These are phyloP conservation scores for Acidiella bohemica DNA, from an alignment of 495 filamentous ascomycete species.

Conservation along the genomic window DNA sequence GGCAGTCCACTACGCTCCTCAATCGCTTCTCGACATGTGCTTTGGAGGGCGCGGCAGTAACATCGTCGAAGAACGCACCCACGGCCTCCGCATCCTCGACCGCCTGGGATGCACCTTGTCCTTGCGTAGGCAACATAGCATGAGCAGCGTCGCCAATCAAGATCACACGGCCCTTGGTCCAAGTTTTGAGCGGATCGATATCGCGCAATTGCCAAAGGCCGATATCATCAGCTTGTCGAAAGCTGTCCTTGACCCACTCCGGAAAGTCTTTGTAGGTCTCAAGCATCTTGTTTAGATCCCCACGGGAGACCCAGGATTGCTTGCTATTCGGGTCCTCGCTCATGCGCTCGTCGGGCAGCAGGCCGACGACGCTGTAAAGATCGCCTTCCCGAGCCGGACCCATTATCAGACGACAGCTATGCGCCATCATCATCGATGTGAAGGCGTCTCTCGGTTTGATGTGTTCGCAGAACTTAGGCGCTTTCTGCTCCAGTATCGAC, in stretches of 20 bases:
- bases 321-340: slow-evolving; percentile 12
- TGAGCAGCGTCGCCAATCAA: slow-evolving; percentile 27
- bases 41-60: slow-evolving; percentile 1
- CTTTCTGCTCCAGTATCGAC: slow-evolving; percentile 1
- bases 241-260: slow-evolving; percentile 8
- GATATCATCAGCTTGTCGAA: slow-evolving; percentile 4
- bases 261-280: slow-evolving; percentile 17
- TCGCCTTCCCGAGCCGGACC: slow-evolving; percentile 12
- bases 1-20: slow-evolving; percentile 7
- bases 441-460: slow-evolving; percentile 9
- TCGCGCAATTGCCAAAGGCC: slow-evolving; percentile 15
- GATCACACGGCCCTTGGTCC: slow-evolving; percentile 11
- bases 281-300: slow-evolving; percentile 13
- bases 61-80: slow-evolving; percentile 5
- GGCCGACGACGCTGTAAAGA: slow-evolving; percentile 13
- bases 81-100: slow-evolving; percentile 24
- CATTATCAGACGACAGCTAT: slow-evolving; percentile 18
- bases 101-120: slow-evolving; percentile 26
- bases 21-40: slow-evolving; percentile 2
- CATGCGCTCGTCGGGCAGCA: slow-evolving; percentile 18
- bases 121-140: slow-evolving; percentile 25
- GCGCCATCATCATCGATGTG: slow-evolving; percentile 19
- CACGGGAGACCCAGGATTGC: slow-evolving; percentile 12
- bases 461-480: slow-evolving; percentile 2
- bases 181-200: slow-evolving; percentile 4